A percentile compares a stretch with the other conserved stretches of the same genome.
These are phyloP conservation scores for Gossypium lobatum DNA, from an alignment of 441 rosid genomes.

Conservation along the genomic window DNA sequence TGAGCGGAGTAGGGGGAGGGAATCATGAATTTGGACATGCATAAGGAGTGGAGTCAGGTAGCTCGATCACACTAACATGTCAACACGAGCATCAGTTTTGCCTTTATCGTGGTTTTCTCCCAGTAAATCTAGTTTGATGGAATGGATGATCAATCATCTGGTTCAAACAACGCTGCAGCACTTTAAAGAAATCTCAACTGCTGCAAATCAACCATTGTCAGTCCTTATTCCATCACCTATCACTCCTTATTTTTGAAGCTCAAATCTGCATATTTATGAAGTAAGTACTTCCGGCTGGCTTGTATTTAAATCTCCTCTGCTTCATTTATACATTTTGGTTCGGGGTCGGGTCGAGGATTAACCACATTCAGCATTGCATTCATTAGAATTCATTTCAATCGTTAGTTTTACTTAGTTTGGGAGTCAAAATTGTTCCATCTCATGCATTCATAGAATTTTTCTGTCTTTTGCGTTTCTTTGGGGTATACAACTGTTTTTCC, in stretches of 20 bases:
- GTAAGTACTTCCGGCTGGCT: slow-evolving; percentile 11
- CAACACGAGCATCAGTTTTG: neutral
- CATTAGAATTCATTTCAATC: neutral
- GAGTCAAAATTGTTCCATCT: slow-evolving; percentile 21
- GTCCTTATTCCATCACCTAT: neutral
- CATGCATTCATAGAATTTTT: slow-evolving; percentile 8
- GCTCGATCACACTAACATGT: neutral
- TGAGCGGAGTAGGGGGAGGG: slow-evolving; percentile 13
- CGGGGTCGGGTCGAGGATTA: neutral
- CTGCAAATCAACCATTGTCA: slow-evolving; percentile 10
- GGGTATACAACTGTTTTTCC: neutral
- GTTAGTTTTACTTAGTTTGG: slow-evolving; percentile 4
- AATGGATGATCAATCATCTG: slow-evolving; percentile 12
- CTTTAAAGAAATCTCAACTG: slow-evolving; percentile 18
- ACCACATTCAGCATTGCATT: neutral
- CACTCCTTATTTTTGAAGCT: neutral
- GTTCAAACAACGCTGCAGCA: slow-evolving; percentile 9
- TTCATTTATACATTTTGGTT: neutral
- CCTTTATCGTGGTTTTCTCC: neutral
- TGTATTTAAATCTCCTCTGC: slow-evolving; percentile 13
- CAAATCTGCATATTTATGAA: slow-evolving; percentile 20
- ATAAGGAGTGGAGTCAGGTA: neutral
- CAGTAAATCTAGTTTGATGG: slow-evolving; percentile 15
- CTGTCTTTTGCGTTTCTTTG: neutral
- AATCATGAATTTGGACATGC: neutral